Evolutionary conservation across 306 rosid species (phyloP).

Genomic region (Rubus parviflorus): DNA sequence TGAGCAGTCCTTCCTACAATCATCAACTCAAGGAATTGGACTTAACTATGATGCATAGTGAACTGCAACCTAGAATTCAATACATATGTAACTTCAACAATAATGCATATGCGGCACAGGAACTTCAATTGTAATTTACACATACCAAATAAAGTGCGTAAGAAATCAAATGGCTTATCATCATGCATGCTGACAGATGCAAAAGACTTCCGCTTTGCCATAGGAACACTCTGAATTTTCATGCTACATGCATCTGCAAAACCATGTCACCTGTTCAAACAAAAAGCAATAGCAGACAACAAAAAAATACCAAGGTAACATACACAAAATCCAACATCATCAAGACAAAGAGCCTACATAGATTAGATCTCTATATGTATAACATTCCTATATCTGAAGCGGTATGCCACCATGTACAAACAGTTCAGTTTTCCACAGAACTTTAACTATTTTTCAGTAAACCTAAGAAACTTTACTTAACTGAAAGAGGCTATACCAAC

Average conservation of each 20-base stretch:
- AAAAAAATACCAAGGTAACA: neutral
- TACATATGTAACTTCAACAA: neutral
- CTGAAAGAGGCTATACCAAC: neutral
- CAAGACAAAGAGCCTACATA: neutral
- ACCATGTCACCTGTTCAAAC: constrained; percentile 37
- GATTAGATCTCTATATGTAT: neutral
- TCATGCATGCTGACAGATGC: constrained; percentile 70
- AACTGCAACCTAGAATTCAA: constrained; percentile 8
- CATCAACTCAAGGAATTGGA: constrained; percentile 1
- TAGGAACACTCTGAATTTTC: constrained; percentile 37
- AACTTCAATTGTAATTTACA: constrained; percentile 6
- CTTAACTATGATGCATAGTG: constrained; percentile 13
- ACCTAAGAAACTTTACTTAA: neutral
- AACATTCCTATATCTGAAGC: neutral
- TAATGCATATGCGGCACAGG: neutral
- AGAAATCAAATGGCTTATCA: constrained; percentile 77
- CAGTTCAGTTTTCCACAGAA: neutral
- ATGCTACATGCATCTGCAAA: constrained; percentile 60
- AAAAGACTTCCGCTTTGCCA: constrained; percentile 52
- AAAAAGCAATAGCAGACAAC: constrained; percentile 22
- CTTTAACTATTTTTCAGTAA: neutral
- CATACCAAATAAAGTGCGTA: constrained; percentile 80
- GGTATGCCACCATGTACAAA: too few relatives aligned
- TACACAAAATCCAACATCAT: neutral
- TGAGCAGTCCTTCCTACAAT: neutral